Conservation (phyloP, 2,329 filamentous ascomycete species). For the Magnaporthiopsis rhizophila region DNA sequence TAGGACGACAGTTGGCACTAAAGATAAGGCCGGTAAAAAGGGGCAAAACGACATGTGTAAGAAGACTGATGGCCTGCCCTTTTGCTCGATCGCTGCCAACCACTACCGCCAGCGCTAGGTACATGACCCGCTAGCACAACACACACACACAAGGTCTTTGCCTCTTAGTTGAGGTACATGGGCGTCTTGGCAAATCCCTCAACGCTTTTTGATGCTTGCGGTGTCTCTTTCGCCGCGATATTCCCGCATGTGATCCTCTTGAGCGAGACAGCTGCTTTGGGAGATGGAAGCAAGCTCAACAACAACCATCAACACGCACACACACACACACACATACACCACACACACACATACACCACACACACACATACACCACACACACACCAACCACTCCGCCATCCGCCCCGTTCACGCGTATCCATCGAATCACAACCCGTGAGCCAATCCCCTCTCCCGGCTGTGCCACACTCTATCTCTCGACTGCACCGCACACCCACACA, state of each 20-base stretch:
- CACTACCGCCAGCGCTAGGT: background rate
- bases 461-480: background rate
- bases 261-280: background rate
- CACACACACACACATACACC: too few relatives aligned
- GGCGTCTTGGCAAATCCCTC: too few relatives aligned
- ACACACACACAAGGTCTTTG: too few relatives aligned
- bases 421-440: background rate
- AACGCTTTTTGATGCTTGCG: too few relatives aligned
- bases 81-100: background rate
- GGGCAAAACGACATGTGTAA: background rate
- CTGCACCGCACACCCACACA: background rate
- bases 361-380: background rate
- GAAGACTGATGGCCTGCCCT: background rate
- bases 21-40: background rate
- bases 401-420: background rate
- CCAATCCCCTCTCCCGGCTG: background rate
- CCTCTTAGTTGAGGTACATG: too few relatives aligned
- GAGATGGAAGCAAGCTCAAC: too few relatives aligned
- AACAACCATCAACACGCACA: too few relatives aligned
- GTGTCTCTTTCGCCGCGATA: background rate
- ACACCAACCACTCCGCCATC: background rate
- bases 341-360: background rate
- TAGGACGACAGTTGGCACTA: background rate
- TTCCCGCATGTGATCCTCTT: background rate
- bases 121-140: background rate